Base-by-base conservation (phyloP, 2,329 filamentous ascomycete genomes). In the Thielaviopsis ethacetica region DNA sequence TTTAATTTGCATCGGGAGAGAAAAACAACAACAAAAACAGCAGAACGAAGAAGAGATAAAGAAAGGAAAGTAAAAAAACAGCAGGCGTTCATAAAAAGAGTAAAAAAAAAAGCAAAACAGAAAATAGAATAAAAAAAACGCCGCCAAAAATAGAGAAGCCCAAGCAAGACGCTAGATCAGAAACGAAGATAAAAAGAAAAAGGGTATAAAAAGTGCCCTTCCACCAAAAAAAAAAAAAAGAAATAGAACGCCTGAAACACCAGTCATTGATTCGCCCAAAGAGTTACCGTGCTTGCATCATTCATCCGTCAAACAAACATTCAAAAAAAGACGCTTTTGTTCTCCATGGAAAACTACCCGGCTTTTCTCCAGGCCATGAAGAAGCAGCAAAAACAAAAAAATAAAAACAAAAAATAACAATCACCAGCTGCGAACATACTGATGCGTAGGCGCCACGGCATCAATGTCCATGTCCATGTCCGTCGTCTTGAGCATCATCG, bases 401-500 rank as follows among this genome's bases (percentile, higher is more conserved):
- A 44, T 26, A 53, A 53, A 34, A 47, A 50, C 22, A 47, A 49
- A 52, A 52, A 24, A 21, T 3, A 15, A 21, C 1, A 21, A 24
- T 52, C 13, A 26, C 49, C 49, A 52, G 21, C 38, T 44, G 15
- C 38, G 38, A 4, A 44, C 38, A n/a, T 44, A 44, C 17, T 44
- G 38, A 44, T 44, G 38, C 38, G 38, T 15, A 17, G 38, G 38
- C 38, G 17, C 17, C 38, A 44, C 38, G 13, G 38, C 15, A 4
- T 44, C 38, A 44, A 44, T 44, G 4, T 60, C 58, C 58, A 59
- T 53, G 22, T 55, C 54, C 58, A 59, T 56, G 47, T 7, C 47
- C 54, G 17, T n/a, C 15, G 26, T n/a, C 38, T 22, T 44, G 21
- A 54, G 3, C 30, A 26, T 22, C 38, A 38, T 22, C 41, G 24